Evolutionary conservation across 768 basidiomycete species (phyloP).

Genomic region (Cytidiella melzeri): DNA sequence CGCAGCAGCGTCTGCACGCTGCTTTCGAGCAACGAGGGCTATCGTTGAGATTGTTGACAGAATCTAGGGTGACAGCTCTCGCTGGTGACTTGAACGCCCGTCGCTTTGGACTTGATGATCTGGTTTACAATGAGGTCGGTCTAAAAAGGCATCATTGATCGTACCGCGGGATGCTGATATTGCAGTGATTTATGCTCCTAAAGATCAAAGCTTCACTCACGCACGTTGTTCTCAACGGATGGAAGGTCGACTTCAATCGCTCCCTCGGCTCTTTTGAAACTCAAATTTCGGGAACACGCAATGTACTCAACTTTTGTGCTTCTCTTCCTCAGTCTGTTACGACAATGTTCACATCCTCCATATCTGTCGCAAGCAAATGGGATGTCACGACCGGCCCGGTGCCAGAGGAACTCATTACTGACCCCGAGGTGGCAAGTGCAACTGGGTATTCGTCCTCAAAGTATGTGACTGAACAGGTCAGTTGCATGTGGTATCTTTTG

Average conservation of each 20-base stretch:
- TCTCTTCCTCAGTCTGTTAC: conserved; percentile 19
- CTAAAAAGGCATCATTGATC: too few relatives aligned
- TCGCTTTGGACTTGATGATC: conserved; percentile 5
- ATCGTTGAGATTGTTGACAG: conserved; percentile 2
- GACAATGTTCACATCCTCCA: conserved; percentile 29
- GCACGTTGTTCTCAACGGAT: conserved; percentile 22
- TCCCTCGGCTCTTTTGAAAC: conserved; percentile 27
- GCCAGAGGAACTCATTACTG: conserved; percentile 23
- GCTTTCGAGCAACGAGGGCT: conserved; percentile 11
- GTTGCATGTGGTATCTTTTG: not conserved
- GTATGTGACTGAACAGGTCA: conserved; percentile 35
- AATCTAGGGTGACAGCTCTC: conserved; percentile 1
- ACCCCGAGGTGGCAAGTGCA: conserved; percentile 25
- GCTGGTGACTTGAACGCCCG: conserved; percentile 4
- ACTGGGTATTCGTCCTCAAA: conserved; percentile 37
- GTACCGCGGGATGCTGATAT: too few relatives aligned
- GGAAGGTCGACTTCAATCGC: conserved; percentile 35
- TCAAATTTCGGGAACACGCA: conserved; percentile 23
- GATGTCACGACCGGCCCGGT: conserved; percentile 9
- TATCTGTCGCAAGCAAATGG: conserved; percentile 24
- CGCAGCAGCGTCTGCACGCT: not conserved
- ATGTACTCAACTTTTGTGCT: conserved; percentile 29
- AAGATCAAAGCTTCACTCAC: conserved; percentile 6
- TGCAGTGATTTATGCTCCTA: not conserved
- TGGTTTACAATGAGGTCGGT: conserved; percentile 7